These are phyloP conservation scores for Sporobolomyces roseus DNA, from an alignment of 768 basidiomycete genomes.

Conservation along the genomic window DNA sequence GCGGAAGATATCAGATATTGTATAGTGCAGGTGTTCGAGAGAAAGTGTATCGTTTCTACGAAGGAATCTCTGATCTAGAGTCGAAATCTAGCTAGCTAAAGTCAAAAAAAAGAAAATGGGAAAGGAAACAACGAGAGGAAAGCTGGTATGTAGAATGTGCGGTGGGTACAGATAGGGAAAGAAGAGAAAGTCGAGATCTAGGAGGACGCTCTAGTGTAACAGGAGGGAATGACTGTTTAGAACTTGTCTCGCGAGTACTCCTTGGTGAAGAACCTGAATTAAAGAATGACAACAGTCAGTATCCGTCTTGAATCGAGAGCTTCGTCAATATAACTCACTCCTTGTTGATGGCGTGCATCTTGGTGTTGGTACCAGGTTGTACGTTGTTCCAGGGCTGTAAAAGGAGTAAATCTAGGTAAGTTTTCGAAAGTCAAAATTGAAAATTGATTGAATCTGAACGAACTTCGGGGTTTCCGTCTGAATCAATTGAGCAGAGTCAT, in stretches of 20 bases:
- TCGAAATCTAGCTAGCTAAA: too few relatives aligned
- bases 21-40: too few relatives aligned
- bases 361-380: constrained; percentile 41
- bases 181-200: background rate
- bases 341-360: constrained; percentile 39
- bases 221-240: background rate
- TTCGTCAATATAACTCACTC: constrained; percentile 7
- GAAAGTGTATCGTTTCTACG: too few relatives aligned
- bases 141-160: too few relatives aligned
- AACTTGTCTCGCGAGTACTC: constrained; percentile 19
- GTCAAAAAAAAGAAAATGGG: too few relatives aligned
- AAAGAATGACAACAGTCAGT: background rate
- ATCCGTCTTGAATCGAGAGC: background rate
- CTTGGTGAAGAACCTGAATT: constrained; percentile 9
- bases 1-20: too few relatives aligned
- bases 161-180: constrained; percentile 4
- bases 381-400: constrained; percentile 42
- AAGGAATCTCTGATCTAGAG: too few relatives aligned
- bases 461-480: constrained; percentile 41
- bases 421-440: background rate
- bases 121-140: too few relatives aligned
- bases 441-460: background rate
- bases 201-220: background rate
- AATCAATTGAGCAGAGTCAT: background rate
- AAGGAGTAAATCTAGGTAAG: background rate